Conservation (phyloP, 768 basidiomycete genomes). For the Dentipellis fragilis region DNA sequence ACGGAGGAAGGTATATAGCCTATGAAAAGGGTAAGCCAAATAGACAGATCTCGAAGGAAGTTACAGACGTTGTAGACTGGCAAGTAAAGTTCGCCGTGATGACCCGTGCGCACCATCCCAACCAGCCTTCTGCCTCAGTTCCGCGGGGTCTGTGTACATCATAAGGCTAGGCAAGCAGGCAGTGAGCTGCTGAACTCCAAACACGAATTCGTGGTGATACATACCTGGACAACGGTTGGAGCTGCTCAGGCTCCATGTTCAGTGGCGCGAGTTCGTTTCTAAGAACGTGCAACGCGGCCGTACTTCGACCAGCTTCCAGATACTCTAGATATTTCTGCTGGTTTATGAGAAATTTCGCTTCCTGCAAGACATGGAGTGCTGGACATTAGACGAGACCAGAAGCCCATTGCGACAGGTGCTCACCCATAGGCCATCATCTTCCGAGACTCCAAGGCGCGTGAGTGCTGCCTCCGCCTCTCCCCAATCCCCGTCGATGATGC, state of each 20-base stretch:
- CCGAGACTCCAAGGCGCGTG: constrained; percentile 54
- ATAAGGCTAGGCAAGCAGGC: constrained; percentile 28
- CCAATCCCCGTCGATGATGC: constrained; percentile 78
- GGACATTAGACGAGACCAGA: no score
- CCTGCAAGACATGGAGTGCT: constrained; percentile 28
- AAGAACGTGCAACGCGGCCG: constrained; percentile 75
- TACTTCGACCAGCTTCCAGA: constrained; percentile 71
- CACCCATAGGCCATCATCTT: constrained; percentile 65
- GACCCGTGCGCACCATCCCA: constrained; percentile 86
- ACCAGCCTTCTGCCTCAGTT: constrained; percentile 66
- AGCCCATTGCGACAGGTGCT: constrained; percentile 12
- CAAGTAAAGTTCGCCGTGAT: constrained; percentile 70
- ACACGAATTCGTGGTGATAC: constrained; percentile 34
- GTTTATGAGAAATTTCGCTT: constrained; percentile 78
- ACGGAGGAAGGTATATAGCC: constrained; percentile 83
- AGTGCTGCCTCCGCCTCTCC: constrained; percentile 64
- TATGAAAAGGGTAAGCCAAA: constrained; percentile 21
- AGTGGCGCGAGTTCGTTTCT: constrained; percentile 83
- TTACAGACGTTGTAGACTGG: constrained; percentile 51
- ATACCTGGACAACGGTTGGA: constrained; percentile 86
- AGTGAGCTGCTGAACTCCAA: background rate
- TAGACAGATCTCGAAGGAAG: background rate
- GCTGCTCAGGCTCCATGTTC: constrained; percentile 65
- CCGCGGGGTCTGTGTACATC: constrained; percentile 84
- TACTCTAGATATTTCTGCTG: constrained; percentile 96